Base-by-base conservation (phyloP, 345 rosid genomes). In the Eutrema japonicum region DNA sequence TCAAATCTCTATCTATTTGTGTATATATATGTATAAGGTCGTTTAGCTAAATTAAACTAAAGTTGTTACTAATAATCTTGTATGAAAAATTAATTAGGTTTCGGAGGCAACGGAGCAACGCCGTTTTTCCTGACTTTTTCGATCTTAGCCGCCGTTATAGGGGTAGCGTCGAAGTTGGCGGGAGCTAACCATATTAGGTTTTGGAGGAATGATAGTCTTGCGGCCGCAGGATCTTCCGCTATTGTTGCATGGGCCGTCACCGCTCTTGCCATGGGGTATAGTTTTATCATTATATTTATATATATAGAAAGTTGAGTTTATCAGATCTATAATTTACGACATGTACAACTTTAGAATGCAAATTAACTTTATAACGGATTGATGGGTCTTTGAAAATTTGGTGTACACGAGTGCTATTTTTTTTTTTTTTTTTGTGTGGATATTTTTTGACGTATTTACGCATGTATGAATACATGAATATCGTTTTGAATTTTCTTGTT, bases 61-160 rank as follows among this genome's bases (percentile, higher is more conserved):
- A 16, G 45, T 6, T 58, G n/a, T 57, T 37, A 29, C 16, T 68
- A 41, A 40, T 43, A 3, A 11, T 66, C 11, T 12, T 8, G 6
- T 9, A 12, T 41, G 2, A 2, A 51, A 41, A 18, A 46, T 5
- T 22, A 3, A 33, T 38, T 49, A 88, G 96, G 99, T 77, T 87
- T 95, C 32, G 96, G 93, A 53, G 96, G 92, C 26, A 92, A 92
- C 33, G 99, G 96, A 42, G 99, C 97, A 36, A 95, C 99, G 0
- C 70, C 77, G 58, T 86, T 95, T 67, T 95, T 92, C 80, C 64
- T 95, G 74, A 77, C 79, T 5, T 88, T 95, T 43, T 60, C 93
- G 0, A 77, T 88, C 0, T 56, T 87, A 67, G 96, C 97, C 0
- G 83, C 85, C 0, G 96, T 92, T 30, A 60, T 84, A 18, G 99